phyloP scores from a whole-genome alignment of 2,329 filamentous ascomycete genomes.

The Lecanosticta acicola region DNA sequence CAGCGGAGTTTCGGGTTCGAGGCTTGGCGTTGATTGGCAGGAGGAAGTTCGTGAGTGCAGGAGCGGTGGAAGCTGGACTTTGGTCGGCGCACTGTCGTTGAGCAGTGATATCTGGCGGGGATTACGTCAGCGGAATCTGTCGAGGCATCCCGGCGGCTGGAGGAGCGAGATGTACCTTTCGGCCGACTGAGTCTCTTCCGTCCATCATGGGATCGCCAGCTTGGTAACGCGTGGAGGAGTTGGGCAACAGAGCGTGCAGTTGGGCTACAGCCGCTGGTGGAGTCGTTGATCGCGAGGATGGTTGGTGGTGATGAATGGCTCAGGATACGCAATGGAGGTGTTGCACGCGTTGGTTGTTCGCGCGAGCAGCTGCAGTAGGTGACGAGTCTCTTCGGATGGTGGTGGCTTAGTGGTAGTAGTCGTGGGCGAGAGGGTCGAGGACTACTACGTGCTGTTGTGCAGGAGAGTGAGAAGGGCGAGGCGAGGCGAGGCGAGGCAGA shows the following conservation, averaged over 20 bases:
- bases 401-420: too few species aligned
- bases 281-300: neutral
- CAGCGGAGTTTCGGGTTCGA: constrained; percentile 43
- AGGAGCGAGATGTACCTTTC: constrained; percentile 26
- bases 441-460: too few species aligned
- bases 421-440: too few species aligned
- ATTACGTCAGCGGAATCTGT: neutral
- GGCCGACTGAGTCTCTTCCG: constrained; percentile 47
- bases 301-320: neutral
- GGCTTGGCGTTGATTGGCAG: constrained; percentile 41
- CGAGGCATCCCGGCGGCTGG: too few species aligned
- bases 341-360: neutral
- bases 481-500: constrained; percentile 3
- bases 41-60: constrained; percentile 33
- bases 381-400: too few species aligned
- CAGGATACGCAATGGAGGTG: neutral
- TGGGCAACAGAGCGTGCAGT: neutral
- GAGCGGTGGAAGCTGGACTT: constrained; percentile 23
- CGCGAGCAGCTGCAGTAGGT: too few species aligned
- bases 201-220: constrained; percentile 41
- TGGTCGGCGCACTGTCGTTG: constrained; percentile 38
- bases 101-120: constrained; percentile 42
- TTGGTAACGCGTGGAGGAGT: constrained; percentile 6
- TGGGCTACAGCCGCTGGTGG: neutral
- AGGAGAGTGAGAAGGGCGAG: constrained; percentile 3